Conservation (phyloP, 352 stramenopile species). For the Nothophytophthora sp. region DNA sequence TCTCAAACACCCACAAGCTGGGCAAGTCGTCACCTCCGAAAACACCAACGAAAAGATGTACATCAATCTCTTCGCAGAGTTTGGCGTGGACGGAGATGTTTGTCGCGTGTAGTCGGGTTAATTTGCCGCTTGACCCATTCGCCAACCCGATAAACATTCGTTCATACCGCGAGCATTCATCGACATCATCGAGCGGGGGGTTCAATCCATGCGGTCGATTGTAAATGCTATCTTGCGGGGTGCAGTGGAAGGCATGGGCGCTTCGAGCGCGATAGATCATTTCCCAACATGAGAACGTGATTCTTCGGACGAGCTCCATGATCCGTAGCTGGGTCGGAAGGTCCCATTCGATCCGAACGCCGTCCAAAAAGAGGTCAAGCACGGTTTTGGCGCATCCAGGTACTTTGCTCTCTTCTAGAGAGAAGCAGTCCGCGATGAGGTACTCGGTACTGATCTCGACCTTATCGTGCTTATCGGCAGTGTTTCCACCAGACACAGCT, state of each 20-base stretch:
- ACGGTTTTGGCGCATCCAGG: constrained; percentile 41
- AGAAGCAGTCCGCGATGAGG: constrained; percentile 57
- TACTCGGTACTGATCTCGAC: constrained; percentile 20
- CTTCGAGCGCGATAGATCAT: constrained; percentile 77
- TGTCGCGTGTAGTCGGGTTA: constrained; percentile 62
- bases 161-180: constrained; percentile 41
- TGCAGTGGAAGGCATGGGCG: constrained; percentile 56
- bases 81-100: constrained; percentile 43
- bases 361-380: constrained; percentile 69
- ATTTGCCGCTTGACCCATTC: constrained; percentile 61
- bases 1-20: constrained; percentile 63
- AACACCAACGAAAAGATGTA: constrained; percentile 43
- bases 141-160: constrained; percentile 41
- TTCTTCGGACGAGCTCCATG: constrained; percentile 59
- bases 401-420: constrained; percentile 69
- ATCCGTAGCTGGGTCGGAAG: constrained; percentile 59
- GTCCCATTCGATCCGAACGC: constrained; percentile 47
- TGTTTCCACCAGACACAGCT: no score
- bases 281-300: constrained; percentile 74
- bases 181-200: constrained; percentile 38
- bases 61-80: constrained; percentile 26
- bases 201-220: constrained; percentile 66
- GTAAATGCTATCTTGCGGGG: constrained; percentile 49
- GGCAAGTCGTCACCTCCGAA: constrained; percentile 75
- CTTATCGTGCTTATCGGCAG: not conserved